Conservation (phyloP, 2,329 filamentous ascomycete species). For the Berkeleyomyces basicola region DNA sequence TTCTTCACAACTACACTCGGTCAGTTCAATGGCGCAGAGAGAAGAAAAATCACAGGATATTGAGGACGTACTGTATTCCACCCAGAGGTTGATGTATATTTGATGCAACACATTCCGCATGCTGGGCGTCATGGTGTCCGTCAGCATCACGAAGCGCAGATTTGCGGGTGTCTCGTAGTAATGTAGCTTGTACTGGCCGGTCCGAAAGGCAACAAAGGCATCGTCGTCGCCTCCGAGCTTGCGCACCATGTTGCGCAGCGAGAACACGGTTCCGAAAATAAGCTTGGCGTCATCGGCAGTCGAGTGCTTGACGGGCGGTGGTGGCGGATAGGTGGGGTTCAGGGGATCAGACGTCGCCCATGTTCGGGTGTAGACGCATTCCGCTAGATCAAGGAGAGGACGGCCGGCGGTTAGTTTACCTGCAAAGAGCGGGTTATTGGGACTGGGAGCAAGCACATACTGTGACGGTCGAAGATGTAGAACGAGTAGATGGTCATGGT, state of each 20-base stretch:
- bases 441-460: slow-evolving; percentile 34
- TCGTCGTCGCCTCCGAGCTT: slow-evolving; percentile 90
- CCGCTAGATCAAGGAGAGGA: slow-evolving; percentile 40
- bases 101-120: slow-evolving; percentile 92
- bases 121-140: slow-evolving; percentile 73
- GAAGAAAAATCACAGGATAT: neutral
- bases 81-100: slow-evolving; percentile 96
- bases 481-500: slow-evolving; percentile 90
- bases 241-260: slow-evolving; percentile 86
- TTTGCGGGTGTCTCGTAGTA: slow-evolving; percentile 97
- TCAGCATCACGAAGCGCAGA: slow-evolving; percentile 92
- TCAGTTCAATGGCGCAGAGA: neutral
- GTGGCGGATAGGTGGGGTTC: slow-evolving; percentile 19
- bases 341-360: slow-evolving; percentile 44
- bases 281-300: slow-evolving; percentile 78
- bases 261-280: slow-evolving; percentile 94
- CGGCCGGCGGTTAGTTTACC: neutral
- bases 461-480: slow-evolving; percentile 98
- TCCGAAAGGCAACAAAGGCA: slow-evolving; percentile 87
- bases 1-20: slow-evolving; percentile 47
- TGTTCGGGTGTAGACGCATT: slow-evolving; percentile 88
- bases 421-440: slow-evolving; percentile 5
- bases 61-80: slow-evolving; percentile 61
- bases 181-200: slow-evolving; percentile 91
- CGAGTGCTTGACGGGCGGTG: slow-evolving; percentile 14